Evolutionary conservation across 805 yeast species (phyloP), one percentile per base, ranked within the genome.

Genomic region (Jamesozyma lodderae): DNA sequence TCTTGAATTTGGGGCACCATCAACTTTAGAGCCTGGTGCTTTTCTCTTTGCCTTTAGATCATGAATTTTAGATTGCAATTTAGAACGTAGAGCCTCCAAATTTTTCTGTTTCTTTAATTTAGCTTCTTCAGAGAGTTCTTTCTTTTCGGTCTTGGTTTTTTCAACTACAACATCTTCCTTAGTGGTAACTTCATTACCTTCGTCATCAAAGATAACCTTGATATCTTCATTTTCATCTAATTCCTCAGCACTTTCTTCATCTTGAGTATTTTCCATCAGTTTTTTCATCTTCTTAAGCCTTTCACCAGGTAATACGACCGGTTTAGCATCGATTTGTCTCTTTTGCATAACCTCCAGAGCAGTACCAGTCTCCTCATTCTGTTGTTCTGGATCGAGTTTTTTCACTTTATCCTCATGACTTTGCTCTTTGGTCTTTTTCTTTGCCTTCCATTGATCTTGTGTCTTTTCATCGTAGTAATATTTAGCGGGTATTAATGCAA

Each of bases 401-500:
- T 75, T 73, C 46, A 74, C 66, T 55, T 81, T 82, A 45, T 73
- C 77, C 37, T 65, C 68, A 47, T 68, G 74, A 16, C 68, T 60
- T 47, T 84, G 86, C 38, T 70, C 75, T 49, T 81, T 82, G 22
- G 76, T 61, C 62, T 79, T 74, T 66, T 86, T 85, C 65, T 78
- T 83, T 50, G 79, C 81, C 50, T 80, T 79, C 96, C 96, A 88
- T 62, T 90, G 96, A 37, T 80, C 79, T 51, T 81, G 78, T 2
- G 90, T 80, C 41, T 84, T 90, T 28, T 83, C 95, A 59, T 88
- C 96, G 57, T 84, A 87, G 59, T 90, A 90, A 55, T 81, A 87
- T 55, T 87, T 86, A 3, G 96, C 95, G 3, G 97, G 96, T 41
- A 90, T 88, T 59, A 90, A 67, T 16, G 96, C 85, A 42, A 90